Evolutionary conservation across 2,329 filamentous ascomycete genomes (phyloP).

Genomic region (Chaetomiaceae sp.): DNA sequence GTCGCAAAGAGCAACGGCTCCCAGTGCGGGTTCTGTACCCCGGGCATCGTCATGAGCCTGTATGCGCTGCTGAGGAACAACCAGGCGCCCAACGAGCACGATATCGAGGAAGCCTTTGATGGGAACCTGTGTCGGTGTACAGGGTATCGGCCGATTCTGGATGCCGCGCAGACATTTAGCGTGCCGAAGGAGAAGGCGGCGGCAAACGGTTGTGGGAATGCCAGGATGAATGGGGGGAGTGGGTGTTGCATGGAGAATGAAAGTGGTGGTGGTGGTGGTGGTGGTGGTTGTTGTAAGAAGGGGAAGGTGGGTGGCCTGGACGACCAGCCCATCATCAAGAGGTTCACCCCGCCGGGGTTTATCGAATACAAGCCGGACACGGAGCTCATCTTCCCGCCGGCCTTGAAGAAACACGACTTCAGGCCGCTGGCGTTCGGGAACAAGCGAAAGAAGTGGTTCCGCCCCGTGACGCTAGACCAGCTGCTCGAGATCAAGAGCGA

Average conservation of each 20-base stretch:
- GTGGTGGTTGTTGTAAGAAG: constrained; percentile 67
- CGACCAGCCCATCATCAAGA: constrained; percentile 56
- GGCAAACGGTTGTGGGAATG: constrained; percentile 59
- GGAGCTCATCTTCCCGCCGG: constrained; percentile 89
- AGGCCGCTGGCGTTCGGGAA: constrained; percentile 85
- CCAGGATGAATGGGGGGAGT: constrained; percentile 35
- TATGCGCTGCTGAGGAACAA: constrained; percentile 91
- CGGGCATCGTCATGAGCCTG: constrained; percentile 95
- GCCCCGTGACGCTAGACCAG: constrained; percentile 81
- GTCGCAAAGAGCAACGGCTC: constrained; percentile 89
- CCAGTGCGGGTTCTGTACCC: constrained; percentile 92
- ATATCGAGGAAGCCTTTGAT: constrained; percentile 94
- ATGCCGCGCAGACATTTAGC: constrained; percentile 88
- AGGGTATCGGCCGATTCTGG: constrained; percentile 88
- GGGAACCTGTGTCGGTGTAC: constrained; percentile 95
- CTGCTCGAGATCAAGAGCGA: constrained; percentile 86
- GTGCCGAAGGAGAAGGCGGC: constrained; percentile 36
- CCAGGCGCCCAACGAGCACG: constrained; percentile 68
- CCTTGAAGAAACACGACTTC: constrained; percentile 76
- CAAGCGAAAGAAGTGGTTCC: constrained; percentile 90
- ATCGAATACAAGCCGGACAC: constrained; percentile 93
- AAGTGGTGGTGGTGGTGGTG: constrained; percentile 40
- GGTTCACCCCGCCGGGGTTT: constrained; percentile 82
- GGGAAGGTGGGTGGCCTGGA: constrained; percentile 48
- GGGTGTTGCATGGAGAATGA: constrained; percentile 63